phyloP scores from a whole-genome alignment of 2,329 filamentous ascomycete species.

The Huntiella omanensis region DNA sequence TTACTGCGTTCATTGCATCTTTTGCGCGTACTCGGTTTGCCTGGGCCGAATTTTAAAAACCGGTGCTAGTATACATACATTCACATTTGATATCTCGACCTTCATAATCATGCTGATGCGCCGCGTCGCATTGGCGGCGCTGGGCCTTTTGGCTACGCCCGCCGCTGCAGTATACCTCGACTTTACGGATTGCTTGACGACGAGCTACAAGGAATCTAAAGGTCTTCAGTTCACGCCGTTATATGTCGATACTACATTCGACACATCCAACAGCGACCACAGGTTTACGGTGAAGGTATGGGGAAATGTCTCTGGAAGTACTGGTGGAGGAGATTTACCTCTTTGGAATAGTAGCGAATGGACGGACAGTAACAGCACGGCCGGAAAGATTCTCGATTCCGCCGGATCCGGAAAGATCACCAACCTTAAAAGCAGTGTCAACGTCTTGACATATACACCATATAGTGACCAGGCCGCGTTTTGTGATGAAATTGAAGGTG shows the following conservation, averaged over 20 bases:
- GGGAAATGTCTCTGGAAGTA: slow-evolving; percentile 71
- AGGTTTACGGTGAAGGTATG: slow-evolving; percentile 63
- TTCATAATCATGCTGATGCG: slow-evolving; percentile 14
- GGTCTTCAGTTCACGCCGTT: slow-evolving; percentile 66
- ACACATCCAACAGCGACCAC: slow-evolving; percentile 38
- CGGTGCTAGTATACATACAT: background rate
- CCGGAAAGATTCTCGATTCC: slow-evolving; percentile 59
- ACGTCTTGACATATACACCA: slow-evolving; percentile 61
- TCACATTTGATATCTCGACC: background rate
- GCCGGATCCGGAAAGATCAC: slow-evolving; percentile 38
- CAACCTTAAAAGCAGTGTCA: slow-evolving; percentile 52
- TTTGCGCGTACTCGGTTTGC: slow-evolving; percentile 5
- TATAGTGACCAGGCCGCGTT: slow-evolving; percentile 41
- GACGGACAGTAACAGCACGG: slow-evolving; percentile 37
- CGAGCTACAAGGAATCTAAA: slow-evolving; percentile 37
- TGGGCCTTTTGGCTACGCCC: slow-evolving; percentile 22
- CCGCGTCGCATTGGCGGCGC: slow-evolving; percentile 5
- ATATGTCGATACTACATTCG: slow-evolving; percentile 56
- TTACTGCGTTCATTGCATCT: no score
- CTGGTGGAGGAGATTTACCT: slow-evolving; percentile 39
- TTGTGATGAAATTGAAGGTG: slow-evolving; percentile 44
- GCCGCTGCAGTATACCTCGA: slow-evolving; percentile 47
- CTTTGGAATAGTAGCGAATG: slow-evolving; percentile 38
- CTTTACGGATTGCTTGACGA: slow-evolving; percentile 68
- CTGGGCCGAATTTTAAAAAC: slow-evolving; percentile 3